Evolutionary conservation across 352 stramenopile species (phyloP).

Genomic region (Phytophthora pinifolia): DNA sequence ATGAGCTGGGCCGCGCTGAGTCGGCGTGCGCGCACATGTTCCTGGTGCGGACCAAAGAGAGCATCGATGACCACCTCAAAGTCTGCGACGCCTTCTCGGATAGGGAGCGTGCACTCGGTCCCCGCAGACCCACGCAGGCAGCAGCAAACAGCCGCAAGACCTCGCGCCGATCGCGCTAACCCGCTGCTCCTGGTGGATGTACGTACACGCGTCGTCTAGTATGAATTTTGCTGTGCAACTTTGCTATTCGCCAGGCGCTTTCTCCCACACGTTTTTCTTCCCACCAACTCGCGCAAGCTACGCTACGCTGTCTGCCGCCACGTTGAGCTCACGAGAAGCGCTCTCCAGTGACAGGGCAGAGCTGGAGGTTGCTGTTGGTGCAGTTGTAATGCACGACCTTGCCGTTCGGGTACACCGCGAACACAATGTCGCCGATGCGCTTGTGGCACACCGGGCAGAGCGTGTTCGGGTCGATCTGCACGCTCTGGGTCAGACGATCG

Average conservation of each 20-base stretch:
- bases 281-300: constrained; percentile 22
- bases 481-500: constrained; percentile 70
- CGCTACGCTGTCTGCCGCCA: background rate
- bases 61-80: constrained; percentile 71
- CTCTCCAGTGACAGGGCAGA: constrained; percentile 80
- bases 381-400: constrained; percentile 90
- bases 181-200: constrained; percentile 4
- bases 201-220: constrained; percentile 26
- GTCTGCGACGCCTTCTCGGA: constrained; percentile 70
- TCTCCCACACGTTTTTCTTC: constrained; percentile 22
- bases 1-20: constrained; percentile 40
- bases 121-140: constrained; percentile 34
- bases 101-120: constrained; percentile 45
- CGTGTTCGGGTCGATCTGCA: constrained; percentile 84
- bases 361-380: constrained; percentile 80
- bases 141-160: constrained; percentile 10
- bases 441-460: constrained; percentile 84
- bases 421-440: constrained; percentile 88
- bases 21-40: constrained; percentile 76
- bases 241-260: constrained; percentile 13
- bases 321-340: constrained; percentile 57
- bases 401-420: constrained; percentile 84
- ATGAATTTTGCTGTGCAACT: constrained; percentile 29
- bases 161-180: constrained; percentile 18
- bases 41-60: constrained; percentile 51